Percentiles rank a stretch among this genome's conserved stretches.
phyloP scores from a whole-genome alignment of 306 rosid genomes.

The Bauhinia variegata region DNA sequence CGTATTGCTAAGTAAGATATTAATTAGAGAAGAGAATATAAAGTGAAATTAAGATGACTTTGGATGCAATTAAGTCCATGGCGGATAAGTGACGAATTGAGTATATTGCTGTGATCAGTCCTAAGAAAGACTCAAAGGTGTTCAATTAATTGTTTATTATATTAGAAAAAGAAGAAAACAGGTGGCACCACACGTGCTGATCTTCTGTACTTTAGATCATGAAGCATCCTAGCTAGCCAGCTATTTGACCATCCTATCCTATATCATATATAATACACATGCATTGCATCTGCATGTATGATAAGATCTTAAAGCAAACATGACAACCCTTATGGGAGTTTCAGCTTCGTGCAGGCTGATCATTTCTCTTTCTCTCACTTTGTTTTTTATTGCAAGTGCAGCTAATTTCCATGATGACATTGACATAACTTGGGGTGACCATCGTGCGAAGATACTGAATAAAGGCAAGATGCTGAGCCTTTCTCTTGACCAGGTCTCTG shows the following conservation, averaged over 20 bases:
- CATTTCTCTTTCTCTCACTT: conserved; percentile 1
- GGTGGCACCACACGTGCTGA: too few species aligned
- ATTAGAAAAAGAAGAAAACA: too few species aligned
- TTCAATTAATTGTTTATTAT: too few species aligned
- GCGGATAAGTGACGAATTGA: not conserved
- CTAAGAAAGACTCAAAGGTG: conserved; percentile 27
- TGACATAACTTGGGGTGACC: conserved; percentile 38
- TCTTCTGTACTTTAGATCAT: conserved; percentile 16
- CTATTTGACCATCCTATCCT: too few species aligned
- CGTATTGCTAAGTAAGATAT: too few species aligned
- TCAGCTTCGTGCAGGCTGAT: conserved; percentile 24
- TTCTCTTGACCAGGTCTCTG: conserved; percentile 44
- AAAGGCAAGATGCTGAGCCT: conserved; percentile 32
- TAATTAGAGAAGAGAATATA: too few species aligned
- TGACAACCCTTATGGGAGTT: conserved; percentile 17
- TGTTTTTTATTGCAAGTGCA: not conserved
- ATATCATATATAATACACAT: too few species aligned
- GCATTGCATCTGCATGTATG: too few species aligned
- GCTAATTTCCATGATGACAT: conserved; percentile 19
- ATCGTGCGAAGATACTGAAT: conserved; percentile 29
- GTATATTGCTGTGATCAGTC: not conserved
- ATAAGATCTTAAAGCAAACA: not conserved
- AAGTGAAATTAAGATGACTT: too few species aligned
- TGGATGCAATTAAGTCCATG: too few species aligned
- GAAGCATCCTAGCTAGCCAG: not conserved